Evolutionary conservation across 2,329 filamentous ascomycete genomes (phyloP).

Genomic region (Cryphonectria radicalis): DNA sequence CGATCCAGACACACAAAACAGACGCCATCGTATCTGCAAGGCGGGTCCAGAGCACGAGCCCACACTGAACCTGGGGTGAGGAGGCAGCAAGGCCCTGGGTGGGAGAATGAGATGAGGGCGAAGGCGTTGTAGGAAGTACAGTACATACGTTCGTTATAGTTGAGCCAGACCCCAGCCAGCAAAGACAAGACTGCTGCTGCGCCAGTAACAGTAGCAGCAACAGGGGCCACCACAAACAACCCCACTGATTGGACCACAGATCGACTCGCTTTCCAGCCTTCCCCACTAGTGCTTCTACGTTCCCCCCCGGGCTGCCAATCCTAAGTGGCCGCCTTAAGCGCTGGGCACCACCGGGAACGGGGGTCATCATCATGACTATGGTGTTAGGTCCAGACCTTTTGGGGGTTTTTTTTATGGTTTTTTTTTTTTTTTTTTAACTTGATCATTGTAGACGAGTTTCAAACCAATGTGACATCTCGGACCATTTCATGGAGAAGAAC

Average conservation of each 20-base stretch:
- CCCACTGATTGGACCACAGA: constrained; percentile 1
- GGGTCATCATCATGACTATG: not conserved
- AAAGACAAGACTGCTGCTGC: not conserved
- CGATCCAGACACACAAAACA: not conserved
- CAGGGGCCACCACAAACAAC: not conserved
- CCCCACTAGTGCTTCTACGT: not conserved
- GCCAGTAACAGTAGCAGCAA: not conserved
- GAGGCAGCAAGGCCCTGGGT: not conserved
- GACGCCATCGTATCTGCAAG: not conserved
- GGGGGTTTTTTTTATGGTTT: no score
- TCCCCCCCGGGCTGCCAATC: not conserved
- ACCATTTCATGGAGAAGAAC: not conserved
- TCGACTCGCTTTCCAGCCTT: not conserved
- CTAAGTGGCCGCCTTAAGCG: constrained; percentile 11
- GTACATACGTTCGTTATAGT: no score
- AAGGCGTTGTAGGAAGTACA: not conserved
- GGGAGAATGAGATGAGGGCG: not conserved
- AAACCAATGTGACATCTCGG: not conserved
- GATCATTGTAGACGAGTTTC: not conserved
- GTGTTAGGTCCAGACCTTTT: not conserved
- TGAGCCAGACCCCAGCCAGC: not conserved
- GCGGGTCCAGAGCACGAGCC: not conserved
- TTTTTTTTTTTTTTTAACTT: no score
- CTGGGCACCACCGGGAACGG: not conserved
- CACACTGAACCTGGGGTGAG: not conserved